Base-by-base conservation (phyloP, 768 basidiomycete genomes). In the Suillus plorans region DNA sequence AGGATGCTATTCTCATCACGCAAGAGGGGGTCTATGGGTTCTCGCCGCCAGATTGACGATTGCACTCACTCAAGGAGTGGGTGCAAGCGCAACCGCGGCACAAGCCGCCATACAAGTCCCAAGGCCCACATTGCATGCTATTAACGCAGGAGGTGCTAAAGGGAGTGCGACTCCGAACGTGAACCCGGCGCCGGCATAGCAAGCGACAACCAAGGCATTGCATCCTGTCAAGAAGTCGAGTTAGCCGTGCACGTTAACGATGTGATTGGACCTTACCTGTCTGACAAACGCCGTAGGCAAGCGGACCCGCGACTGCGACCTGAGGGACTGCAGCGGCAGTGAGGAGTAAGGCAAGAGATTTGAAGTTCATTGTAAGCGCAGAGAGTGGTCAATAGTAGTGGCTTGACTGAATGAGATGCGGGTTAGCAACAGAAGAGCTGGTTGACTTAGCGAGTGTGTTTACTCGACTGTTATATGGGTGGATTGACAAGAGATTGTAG, bases 31-130 rank as follows among this genome's bases (percentile, higher is more conserved):
- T 37, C 18, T 10, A 8, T 25, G 9, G 57, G 25, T 34, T 34
- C 34, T 34, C 34, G 34, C 8, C 34, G 34, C 34, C 57, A 9
- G 8, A 42, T 59, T 59, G 39, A 42, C 39, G 57, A 28, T 20
- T 1, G 18, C 5, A 58, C 25, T 8, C 42, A n/a, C 37, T 74
- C 63, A 77, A 12, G 67, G 74, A 20, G 36, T 71, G 4, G 73
- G 75, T 2, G 71, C 67, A 39, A 73, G 67, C 1, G 71, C 69
- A 0, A 45, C 45, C 12, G 22, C 20, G 1, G 72, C 74, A 12
- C 74, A 75, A 3, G 73, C 60, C 0, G 60, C 70, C 74, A 74
- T 75, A 49, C 74, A 75, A 0, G 61, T 57, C 4, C 74, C 75
- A 0, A 74, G 47, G 10, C 1, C 72, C 4, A 37, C 55, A 3